Conservation (phyloP, 2,329 filamentous ascomycete genomes). For the Microcera coccophila region DNA sequence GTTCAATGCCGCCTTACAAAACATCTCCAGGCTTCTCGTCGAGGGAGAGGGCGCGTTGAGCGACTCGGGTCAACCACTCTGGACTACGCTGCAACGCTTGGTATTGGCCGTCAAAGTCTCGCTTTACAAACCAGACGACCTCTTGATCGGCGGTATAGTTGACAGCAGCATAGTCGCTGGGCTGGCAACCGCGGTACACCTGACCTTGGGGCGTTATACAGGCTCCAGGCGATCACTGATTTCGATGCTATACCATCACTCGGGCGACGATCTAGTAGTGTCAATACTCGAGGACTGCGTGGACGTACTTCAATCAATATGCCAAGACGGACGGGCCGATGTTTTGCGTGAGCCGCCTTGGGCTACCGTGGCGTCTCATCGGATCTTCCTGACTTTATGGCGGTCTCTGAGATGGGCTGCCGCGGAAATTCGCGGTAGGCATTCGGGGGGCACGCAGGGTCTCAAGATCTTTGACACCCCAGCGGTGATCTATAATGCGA, state of each 20-base stretch:
- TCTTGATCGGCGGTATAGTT: slow-evolving; percentile 34
- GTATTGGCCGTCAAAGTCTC: slow-evolving; percentile 26
- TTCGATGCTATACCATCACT: slow-evolving; percentile 17
- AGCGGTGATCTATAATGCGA: neutral
- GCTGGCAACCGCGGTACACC: slow-evolving; percentile 30
- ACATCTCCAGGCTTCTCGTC: slow-evolving; percentile 18
- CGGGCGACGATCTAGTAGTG: slow-evolving; percentile 26
- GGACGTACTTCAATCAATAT: slow-evolving; percentile 14
- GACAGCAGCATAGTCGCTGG: slow-evolving; percentile 30
- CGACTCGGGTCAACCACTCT: slow-evolving; percentile 19
- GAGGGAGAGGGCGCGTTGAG: slow-evolving; percentile 1
- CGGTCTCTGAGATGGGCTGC: slow-evolving; percentile 25
- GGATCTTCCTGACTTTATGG: slow-evolving; percentile 31
- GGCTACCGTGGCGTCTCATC: slow-evolving; percentile 27
- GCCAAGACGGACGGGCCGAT: slow-evolving; percentile 5
- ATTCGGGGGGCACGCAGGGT: too few species aligned
- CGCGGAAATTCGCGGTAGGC: slow-evolving; percentile 18
- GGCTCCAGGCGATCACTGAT: slow-evolving; percentile 26
- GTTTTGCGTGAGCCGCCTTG: slow-evolving; percentile 28
- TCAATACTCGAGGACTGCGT: slow-evolving; percentile 28
- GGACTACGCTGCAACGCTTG: slow-evolving; percentile 27
- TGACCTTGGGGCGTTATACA: slow-evolving; percentile 25
- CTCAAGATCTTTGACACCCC: neutral
- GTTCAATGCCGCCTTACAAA: slow-evolving; percentile 22
- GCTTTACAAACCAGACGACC: slow-evolving; percentile 31